Evolutionary conservation across 148 eudicot species (phyloP).

Genomic region (Tetragonia tetragonoides): DNA sequence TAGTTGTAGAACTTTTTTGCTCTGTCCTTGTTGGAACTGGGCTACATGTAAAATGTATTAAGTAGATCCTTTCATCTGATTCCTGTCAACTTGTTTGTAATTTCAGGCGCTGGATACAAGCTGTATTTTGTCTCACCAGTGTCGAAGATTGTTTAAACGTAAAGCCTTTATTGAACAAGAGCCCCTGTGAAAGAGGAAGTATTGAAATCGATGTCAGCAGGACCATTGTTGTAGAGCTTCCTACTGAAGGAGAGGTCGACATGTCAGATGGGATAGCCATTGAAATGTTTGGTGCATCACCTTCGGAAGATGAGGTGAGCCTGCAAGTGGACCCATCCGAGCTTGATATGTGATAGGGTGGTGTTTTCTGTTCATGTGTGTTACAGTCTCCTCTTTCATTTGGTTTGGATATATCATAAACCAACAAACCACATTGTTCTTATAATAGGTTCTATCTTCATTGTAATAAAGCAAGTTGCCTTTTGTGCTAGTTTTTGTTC

Average conservation of each 20-base stretch:
- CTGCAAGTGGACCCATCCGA: not conserved
- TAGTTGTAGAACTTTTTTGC: not conserved
- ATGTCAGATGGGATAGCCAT: conserved; percentile 78
- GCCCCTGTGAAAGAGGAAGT: conserved; percentile 8
- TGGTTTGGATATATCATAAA: not conserved
- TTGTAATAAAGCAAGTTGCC: not conserved
- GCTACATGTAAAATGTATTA: not conserved
- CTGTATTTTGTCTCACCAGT: conserved; percentile 46
- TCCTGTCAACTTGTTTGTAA: conserved; percentile 6
- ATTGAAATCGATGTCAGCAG: conserved; percentile 23
- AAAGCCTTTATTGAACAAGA: conserved; percentile 18
- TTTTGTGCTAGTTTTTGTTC: not conserved
- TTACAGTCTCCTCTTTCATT: not conserved
- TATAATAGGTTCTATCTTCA: not conserved
- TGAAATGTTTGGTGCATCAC: conserved; percentile 75
- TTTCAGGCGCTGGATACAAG: conserved; percentile 96
- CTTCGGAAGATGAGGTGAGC: conserved; percentile 63
- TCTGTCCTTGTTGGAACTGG: no score
- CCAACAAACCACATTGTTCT: not conserved
- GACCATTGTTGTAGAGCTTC: conserved; percentile 24
- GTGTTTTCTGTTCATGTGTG: not conserved
- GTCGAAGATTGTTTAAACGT: conserved; percentile 23
- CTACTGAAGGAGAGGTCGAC: conserved; percentile 52
- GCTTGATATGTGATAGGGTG: not conserved
- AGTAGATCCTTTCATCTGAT: conserved; percentile 2